phyloP scores from a whole-genome alignment of 2,329 filamentous ascomycete genomes.

The Ascocoryne sarcoides region DNA sequence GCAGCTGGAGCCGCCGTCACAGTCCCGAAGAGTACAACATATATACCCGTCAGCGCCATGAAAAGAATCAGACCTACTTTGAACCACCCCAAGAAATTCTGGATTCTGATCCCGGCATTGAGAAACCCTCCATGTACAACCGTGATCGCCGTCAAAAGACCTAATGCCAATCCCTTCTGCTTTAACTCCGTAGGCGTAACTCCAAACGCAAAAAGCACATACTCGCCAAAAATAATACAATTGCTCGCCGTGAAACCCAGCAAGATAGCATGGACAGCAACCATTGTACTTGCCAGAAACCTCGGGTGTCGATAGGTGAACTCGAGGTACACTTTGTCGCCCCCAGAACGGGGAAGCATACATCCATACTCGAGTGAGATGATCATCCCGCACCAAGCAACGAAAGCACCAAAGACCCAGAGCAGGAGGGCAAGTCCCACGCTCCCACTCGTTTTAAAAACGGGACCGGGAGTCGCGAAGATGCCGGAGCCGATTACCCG shows the following conservation, averaged over 20 bases:
- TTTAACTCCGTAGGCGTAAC: conserved; percentile 36
- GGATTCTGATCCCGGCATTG: conserved; percentile 47
- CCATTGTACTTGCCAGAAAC: conserved; percentile 43
- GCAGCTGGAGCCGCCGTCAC: conserved; percentile 17
- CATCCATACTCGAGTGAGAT: conserved; percentile 39
- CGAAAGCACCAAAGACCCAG: conserved; percentile 42
- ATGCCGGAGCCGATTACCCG: conserved; percentile 24
- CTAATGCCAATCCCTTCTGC: conserved; percentile 37
- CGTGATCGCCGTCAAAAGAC: conserved; percentile 47
- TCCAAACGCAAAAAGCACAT: conserved; percentile 38
- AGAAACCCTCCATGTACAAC: conserved; percentile 51
- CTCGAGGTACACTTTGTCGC: conserved; percentile 46
- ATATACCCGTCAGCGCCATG: conserved; percentile 52
- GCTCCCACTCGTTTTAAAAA: conserved; percentile 58
- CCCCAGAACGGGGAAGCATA: conserved; percentile 38
- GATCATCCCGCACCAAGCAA: conserved; percentile 35
- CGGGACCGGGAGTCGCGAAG: conserved; percentile 48
- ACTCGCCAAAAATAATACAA: conserved; percentile 43
- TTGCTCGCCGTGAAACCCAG: conserved; percentile 44
- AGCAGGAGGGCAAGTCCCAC: conserved; percentile 45
- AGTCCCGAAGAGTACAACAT: conserved; percentile 42
- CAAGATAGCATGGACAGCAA: conserved; percentile 41
- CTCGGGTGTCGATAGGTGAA: conserved; percentile 42
- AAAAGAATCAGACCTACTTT: conserved; percentile 52
- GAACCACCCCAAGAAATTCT: conserved; percentile 54